A percentile compares a stretch with the other conserved stretches of the same genome.
phyloP scores from a whole-genome alignment of 73 alveolate species.

The Paramecium sexaurelia region DNA sequence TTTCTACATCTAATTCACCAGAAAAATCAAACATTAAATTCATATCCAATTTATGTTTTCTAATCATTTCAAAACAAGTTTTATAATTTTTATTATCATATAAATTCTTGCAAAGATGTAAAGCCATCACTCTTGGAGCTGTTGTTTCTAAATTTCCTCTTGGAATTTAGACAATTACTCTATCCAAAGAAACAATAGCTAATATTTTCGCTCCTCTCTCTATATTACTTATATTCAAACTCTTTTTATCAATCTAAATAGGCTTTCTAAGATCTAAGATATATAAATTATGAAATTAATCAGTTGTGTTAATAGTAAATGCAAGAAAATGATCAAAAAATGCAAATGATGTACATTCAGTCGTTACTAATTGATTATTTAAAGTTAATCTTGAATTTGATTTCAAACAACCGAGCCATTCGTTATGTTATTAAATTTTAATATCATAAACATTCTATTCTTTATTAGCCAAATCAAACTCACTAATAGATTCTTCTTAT shows the following conservation, averaged over 20 bases:
- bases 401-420: not conserved
- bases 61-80: constrained; percentile 81
- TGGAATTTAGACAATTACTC: constrained; percentile 88
- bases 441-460: constrained; percentile 46
- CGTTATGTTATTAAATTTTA: not conserved
- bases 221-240: constrained; percentile 88
- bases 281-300: constrained; percentile 85
- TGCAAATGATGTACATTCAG: constrained; percentile 88
- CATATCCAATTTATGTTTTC: constrained; percentile 93
- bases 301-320: constrained; percentile 85
- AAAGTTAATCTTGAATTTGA: constrained; percentile 78
- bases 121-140: constrained; percentile 85
- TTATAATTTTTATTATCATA: constrained; percentile 83
- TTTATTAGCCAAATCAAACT: not conserved
- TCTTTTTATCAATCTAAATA: constrained; percentile 75
- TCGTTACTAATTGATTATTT: constrained; percentile 80
- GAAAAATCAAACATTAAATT: constrained; percentile 94
- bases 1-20: constrained; percentile 83
- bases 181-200: constrained; percentile 75
- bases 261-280: constrained; percentile 79
- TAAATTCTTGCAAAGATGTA: constrained; percentile 82
- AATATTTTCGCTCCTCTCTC: constrained; percentile 95
- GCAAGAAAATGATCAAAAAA: constrained; percentile 82
- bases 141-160: constrained; percentile 97
- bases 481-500: not conserved